Evolutionary conservation across 768 basidiomycete species (phyloP).

Genomic region (Sporobolomyces phaffii): DNA sequence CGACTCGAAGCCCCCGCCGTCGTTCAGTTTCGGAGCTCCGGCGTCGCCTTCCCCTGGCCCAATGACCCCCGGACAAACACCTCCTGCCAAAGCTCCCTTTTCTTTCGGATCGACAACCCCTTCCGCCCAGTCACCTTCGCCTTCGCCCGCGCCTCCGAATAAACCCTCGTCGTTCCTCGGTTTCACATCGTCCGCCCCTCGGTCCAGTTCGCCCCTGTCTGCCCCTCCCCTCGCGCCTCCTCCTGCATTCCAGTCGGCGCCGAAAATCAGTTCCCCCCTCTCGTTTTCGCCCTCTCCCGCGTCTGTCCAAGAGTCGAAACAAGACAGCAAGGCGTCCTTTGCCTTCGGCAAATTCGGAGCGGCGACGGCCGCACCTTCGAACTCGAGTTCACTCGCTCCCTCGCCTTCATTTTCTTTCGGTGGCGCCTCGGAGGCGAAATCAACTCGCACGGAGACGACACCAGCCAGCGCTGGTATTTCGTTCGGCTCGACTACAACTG

Average conservation of each 20-base stretch:
- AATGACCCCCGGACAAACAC: neutral
- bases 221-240: neutral
- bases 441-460: too few species aligned
- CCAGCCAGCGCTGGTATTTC: too few species aligned
- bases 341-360: slow-evolving; percentile 15
- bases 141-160: neutral
- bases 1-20: neutral
- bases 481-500: neutral
- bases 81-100: neutral
- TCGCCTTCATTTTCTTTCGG: slow-evolving; percentile 12
- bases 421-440: neutral
- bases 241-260: slow-evolving; percentile 3
- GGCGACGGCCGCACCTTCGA: neutral
- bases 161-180: slow-evolving; percentile 15
- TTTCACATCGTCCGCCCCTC: slow-evolving; percentile 16
- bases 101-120: neutral
- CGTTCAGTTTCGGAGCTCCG: slow-evolving; percentile 20
- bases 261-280: neutral
- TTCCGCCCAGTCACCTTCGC: neutral
- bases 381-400: neutral
- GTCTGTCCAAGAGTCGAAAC: neutral
- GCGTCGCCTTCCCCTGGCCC: neutral
- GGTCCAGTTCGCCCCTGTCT: slow-evolving; percentile 17
- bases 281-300: slow-evolving; percentile 1
- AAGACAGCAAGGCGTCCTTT: neutral